Conservation (phyloP, 2,329 filamentous ascomycete genomes). For the Cercospora canescens region DNA sequence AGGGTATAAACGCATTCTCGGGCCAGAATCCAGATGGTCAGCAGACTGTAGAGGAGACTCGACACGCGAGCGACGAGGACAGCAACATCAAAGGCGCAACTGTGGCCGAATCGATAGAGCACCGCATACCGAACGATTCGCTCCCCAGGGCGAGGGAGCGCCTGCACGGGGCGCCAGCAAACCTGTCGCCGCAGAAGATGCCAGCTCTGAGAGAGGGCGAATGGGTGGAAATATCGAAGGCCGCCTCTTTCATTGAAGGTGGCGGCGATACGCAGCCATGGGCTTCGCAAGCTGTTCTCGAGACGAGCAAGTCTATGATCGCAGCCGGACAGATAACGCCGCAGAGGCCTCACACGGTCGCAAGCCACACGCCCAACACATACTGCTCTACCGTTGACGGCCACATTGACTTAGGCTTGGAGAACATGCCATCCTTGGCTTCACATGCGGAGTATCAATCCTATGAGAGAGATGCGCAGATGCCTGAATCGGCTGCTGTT, state of each 20-base stretch:
- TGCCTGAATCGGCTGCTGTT: not conserved
- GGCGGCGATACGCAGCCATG: constrained; percentile 49
- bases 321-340: constrained; percentile 7
- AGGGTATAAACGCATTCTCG: not conserved
- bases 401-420: constrained; percentile 13
- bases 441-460: not conserved
- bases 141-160: constrained; percentile 13
- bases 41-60: not conserved
- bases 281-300: constrained; percentile 41
- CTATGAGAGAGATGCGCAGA: not conserved
- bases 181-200: constrained; percentile 25
- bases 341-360: constrained; percentile 2
- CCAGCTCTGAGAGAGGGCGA: constrained; percentile 22
- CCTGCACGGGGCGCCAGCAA: constrained; percentile 23
- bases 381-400: constrained; percentile 17
- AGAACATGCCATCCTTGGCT: constrained; percentile 15
- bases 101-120: constrained; percentile 24
- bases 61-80: not conserved
- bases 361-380: constrained; percentile 22
- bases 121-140: constrained; percentile 15
- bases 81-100: constrained; percentile 11
- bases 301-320: constrained; percentile 42
- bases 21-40: not conserved
- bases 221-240: constrained; percentile 1
- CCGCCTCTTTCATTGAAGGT: constrained; percentile 38